Conservation (phyloP, 306 rosid species). For the Quercus rubra region DNA sequence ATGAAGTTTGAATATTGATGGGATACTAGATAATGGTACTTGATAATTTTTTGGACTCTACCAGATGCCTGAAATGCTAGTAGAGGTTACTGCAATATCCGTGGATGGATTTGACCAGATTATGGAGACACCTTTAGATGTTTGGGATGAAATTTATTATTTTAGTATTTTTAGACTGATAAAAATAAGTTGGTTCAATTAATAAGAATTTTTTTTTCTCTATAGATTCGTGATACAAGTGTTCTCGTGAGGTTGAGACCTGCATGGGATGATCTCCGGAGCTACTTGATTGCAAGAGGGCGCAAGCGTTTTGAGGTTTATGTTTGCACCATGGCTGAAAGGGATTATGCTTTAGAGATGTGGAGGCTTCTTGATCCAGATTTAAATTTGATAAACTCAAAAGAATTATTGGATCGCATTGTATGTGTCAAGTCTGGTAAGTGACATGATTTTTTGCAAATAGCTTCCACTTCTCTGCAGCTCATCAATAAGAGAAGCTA, state of each 20-base stretch:
- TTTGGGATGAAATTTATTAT: slow-evolving; percentile 6
- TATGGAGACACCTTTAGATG: not conserved
- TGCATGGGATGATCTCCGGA: slow-evolving; percentile 99
- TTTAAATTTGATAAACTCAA: slow-evolving; percentile 85
- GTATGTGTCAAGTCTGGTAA: slow-evolving; percentile 97
- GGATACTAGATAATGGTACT: not conserved
- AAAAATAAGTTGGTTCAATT: slow-evolving; percentile 16
- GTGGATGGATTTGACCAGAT: slow-evolving; percentile 10
- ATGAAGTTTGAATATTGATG: not conserved
- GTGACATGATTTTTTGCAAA: slow-evolving; percentile 18
- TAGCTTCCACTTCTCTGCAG: not conserved
- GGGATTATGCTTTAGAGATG: slow-evolving; percentile 99
- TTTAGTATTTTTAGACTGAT: not conserved
- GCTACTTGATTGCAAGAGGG: slow-evolving; percentile 95
- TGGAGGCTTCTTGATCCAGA: slow-evolving; percentile 99
- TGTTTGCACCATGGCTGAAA: slow-evolving; percentile 99
- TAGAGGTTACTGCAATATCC: not conserved
- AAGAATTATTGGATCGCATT: slow-evolving; percentile 79
- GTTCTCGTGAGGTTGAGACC: slow-evolving; percentile 99
- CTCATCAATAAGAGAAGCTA: not conserved
- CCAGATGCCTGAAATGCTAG: not conserved
- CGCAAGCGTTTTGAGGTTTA: slow-evolving; percentile 99
- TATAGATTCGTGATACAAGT: slow-evolving; percentile 96
- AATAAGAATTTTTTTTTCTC: slow-evolving; percentile 6
- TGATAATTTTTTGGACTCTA: not conserved